Conservation (phyloP, 2,329 filamentous ascomycete species). For the Apiospora koreana region DNA sequence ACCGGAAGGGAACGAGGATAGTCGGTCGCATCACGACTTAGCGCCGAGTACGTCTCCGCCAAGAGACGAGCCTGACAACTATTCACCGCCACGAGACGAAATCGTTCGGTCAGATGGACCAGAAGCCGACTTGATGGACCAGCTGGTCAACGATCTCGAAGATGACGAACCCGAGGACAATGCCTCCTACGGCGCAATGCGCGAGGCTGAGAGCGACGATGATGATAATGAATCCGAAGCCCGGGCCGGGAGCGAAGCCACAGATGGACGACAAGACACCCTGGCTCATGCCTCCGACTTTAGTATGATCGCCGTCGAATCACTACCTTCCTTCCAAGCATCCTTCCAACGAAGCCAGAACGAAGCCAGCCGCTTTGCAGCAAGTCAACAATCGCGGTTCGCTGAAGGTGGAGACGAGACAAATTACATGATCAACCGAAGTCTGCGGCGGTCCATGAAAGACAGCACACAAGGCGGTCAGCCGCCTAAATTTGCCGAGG, state of each 20-base stretch:
- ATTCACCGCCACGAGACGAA: background rate
- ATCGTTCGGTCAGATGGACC: background rate
- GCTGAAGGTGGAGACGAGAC: conserved; percentile 57
- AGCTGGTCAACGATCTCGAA: background rate
- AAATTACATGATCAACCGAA: conserved; percentile 57
- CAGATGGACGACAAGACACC: conserved; percentile 38
- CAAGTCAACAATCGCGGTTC: conserved; percentile 25
- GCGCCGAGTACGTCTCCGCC: background rate
- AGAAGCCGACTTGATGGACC: conserved; percentile 1
- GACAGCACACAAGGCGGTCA: conserved; percentile 31
- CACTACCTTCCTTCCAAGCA: conserved; percentile 47
- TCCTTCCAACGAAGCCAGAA: conserved; percentile 43
- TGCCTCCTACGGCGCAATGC: conserved; percentile 24
- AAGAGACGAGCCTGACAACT: background rate
- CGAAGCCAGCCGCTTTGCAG: conserved; percentile 27
- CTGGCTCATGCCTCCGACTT: conserved; percentile 52
- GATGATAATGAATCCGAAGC: conserved; percentile 22
- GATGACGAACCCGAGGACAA: conserved; percentile 20
- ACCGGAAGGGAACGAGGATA: background rate
- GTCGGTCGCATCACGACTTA: background rate
- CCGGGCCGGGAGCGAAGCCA: conserved; percentile 19
- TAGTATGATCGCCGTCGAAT: conserved; percentile 61
- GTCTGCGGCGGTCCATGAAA: conserved; percentile 53
- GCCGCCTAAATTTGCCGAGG: conserved; percentile 38
- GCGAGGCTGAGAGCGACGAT: conserved; percentile 30